A percentile compares a stretch with the other conserved stretches of the same genome.
Conservation (phyloP, 2,329 filamentous ascomycete species). For the Cladophialophora bantiana region DNA sequence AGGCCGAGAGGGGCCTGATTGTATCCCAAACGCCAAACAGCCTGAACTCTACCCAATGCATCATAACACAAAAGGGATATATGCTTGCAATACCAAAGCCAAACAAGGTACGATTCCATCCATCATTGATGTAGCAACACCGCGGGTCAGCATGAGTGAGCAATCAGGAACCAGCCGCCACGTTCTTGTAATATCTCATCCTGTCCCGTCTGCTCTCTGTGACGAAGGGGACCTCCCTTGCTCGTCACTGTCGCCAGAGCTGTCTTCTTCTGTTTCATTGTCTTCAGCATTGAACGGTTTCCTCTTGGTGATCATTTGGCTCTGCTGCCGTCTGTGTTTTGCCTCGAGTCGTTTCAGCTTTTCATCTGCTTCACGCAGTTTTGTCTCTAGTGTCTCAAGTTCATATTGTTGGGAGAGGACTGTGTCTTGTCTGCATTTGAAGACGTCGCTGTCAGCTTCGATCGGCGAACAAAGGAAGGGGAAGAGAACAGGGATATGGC, state of each 20-base stretch:
- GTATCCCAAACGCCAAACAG: slow-evolving; percentile 4
- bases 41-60: not conserved
- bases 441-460: not conserved
- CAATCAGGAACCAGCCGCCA: slow-evolving; percentile 10
- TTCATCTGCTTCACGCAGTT: slow-evolving; percentile 83
- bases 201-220: slow-evolving; percentile 5
- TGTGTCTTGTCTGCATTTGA: slow-evolving; percentile 71
- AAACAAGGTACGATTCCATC: slow-evolving; percentile 12
- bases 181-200: slow-evolving; percentile 19
- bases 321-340: slow-evolving; percentile 34
- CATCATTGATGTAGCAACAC: not conserved
- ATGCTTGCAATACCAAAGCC: not conserved
- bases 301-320: slow-evolving; percentile 20
- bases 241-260: slow-evolving; percentile 36
- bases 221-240: slow-evolving; percentile 21
- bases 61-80: not conserved
- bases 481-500: slow-evolving; percentile 42
- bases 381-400: slow-evolving; percentile 83
- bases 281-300: slow-evolving; percentile 14
- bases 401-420: slow-evolving; percentile 77
- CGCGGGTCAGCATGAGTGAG: not conserved
- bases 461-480: not conserved
- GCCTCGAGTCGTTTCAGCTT: slow-evolving; percentile 62
- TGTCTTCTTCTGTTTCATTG: slow-evolving; percentile 29
- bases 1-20: not conserved